These are phyloP conservation scores for Tuber calosporum DNA, from an alignment of 495 filamentous ascomycete species.

Conservation along the genomic window DNA sequence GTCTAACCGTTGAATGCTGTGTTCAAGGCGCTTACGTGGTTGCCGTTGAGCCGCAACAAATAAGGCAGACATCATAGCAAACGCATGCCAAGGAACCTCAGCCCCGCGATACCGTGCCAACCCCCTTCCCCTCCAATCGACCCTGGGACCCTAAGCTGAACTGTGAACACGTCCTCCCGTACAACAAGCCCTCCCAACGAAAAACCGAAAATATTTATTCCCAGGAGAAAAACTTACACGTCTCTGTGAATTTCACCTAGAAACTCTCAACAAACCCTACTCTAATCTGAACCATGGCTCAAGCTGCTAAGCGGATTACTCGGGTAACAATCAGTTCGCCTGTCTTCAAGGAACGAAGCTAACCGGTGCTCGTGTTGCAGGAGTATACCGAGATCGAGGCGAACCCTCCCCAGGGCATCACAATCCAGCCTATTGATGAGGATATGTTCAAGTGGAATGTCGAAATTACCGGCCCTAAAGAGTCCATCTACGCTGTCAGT, in stretches of 20 bases:
- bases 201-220: slow-evolving; percentile 1
- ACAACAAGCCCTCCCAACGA: not conserved
- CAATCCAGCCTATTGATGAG: slow-evolving; percentile 58
- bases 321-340: slow-evolving; percentile 35
- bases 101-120: not conserved
- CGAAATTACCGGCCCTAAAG: slow-evolving; percentile 64
- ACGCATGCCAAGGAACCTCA: slow-evolving; percentile 55
- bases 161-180: slow-evolving; percentile 11
- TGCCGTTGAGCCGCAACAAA: not conserved
- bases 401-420: slow-evolving; percentile 60
- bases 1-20: not conserved
- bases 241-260: not conserved
- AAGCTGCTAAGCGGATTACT: slow-evolving; percentile 34
- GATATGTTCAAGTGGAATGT: slow-evolving; percentile 81
- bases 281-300: slow-evolving; percentile 17
- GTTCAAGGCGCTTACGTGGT: not conserved
- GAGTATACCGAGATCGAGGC: slow-evolving; percentile 63
- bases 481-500: slow-evolving; percentile 64
- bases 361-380: slow-evolving; percentile 44
- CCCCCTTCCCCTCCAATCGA: not conserved
- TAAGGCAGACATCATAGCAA: slow-evolving; percentile 49
- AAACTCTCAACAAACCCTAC: not conserved
- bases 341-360: not conserved
- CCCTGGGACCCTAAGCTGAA: slow-evolving; percentile 1
- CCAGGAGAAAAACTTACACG: not conserved